Evolutionary conservation across 2,329 filamentous ascomycete genomes (phyloP), one percentile per base, ranked within the genome.

Genomic region (Penicillium sclerotigenum): DNA sequence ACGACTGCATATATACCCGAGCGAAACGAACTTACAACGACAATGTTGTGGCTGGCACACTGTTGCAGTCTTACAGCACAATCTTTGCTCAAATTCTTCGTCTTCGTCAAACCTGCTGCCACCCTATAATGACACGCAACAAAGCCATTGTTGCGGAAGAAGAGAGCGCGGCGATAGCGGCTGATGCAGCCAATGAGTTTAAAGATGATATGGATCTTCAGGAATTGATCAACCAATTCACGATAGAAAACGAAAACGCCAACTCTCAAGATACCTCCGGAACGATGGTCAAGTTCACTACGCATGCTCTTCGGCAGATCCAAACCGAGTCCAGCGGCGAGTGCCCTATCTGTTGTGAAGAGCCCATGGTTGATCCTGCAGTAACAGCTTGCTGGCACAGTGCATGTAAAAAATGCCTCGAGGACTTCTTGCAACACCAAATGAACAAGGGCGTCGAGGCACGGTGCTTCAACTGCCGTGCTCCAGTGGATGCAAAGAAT

Each of bases 311-410:
- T 14, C 85, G 88, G 59, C 91, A 97, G 71, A 99, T 99, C 46
- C 89, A 95, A 62, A 89, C 90, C 52, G 93, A 97, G 68, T 87
- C 89, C 0, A 85, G 88, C 57, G 88, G 88, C 58, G 94, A 99
- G 76, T 99, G 94, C 67, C 93, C 94, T 0, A 89, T 99, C 50
- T 99, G 94, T 74, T 86, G 90, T 4, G 93, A 97, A 72, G 94
- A 97, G 71, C 91, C 92, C 4, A 97, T 97, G 91, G 84, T 90
- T 38, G 89, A 97, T 52, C 93, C 96, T 69, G 88, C 89, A 0
- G 94, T 99, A 1, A 97, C 94, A 0, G 90, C 91, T 0, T 99
- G 94, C 75, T 99, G 94, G 91, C 94, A 99, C 73, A 96, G 90
- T 33, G 92, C 94, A 0, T 99, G 94, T 78, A 96, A 94, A 74